These are phyloP conservation scores for Moelleriella libera DNA, from an alignment of 2,329 filamentous ascomycete genomes.

Conservation along the genomic window DNA sequence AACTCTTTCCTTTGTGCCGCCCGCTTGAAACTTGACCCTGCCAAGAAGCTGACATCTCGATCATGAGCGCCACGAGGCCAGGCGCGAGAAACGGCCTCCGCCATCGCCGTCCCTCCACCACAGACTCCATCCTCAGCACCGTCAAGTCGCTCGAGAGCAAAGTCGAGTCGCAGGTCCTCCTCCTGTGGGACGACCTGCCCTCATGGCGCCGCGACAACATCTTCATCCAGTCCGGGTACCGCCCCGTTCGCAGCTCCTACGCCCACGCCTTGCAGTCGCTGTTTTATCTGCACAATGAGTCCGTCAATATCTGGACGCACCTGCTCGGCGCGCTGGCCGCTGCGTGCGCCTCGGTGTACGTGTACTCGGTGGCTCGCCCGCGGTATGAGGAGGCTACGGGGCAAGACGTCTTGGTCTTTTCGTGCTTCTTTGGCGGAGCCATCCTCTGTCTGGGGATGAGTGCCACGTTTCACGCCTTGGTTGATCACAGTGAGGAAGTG, in stretches of 20 bases:
- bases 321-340: conserved; percentile 52
- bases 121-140: conserved; percentile 11
- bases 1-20: too few species aligned
- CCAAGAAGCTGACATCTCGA: background rate
- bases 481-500: conserved; percentile 69
- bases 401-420: conserved; percentile 57
- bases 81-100: conserved; percentile 7
- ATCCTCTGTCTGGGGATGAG: conserved; percentile 65
- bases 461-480: conserved; percentile 71
- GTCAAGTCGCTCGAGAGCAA: conserved; percentile 22
- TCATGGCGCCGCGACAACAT: conserved; percentile 46
- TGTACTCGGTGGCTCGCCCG: conserved; percentile 45
- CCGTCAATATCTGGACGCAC: conserved; percentile 50
- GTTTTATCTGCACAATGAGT: conserved; percentile 44
- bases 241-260: conserved; percentile 34
- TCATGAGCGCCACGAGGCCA: background rate
- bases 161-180: conserved; percentile 25
- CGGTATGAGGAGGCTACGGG: conserved; percentile 49
- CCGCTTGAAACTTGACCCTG: background rate
- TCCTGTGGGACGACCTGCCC: conserved; percentile 45
- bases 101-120: conserved; percentile 13
- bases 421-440: conserved; percentile 67
- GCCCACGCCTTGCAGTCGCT: conserved; percentile 29
- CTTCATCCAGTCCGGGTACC: conserved; percentile 41
- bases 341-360: conserved; percentile 29